Base-by-base conservation (phyloP, 1,284 basidiomycete species). In the Sporisorium reilianum region DNA sequence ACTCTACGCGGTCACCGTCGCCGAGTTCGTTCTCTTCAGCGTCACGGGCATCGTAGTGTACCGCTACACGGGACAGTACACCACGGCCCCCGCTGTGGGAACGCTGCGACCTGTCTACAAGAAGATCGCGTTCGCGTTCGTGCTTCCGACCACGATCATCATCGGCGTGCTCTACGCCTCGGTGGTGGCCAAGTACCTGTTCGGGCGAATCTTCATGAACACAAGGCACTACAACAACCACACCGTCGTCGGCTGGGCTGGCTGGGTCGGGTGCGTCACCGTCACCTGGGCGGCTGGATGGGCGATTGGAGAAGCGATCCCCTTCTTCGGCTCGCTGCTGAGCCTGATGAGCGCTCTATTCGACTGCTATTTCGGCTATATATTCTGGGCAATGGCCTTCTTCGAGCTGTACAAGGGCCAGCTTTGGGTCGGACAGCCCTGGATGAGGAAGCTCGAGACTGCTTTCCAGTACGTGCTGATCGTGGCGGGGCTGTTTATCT, bases 241-340 rank as follows among this genome's bases (percentile, higher is more conserved):
- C 86, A 90, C 89, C 3, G 52, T 88, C 20, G 64, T 88, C 23
- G 90, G 89, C 0, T 91, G 91, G 90, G 75, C 83, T 0, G 82
- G 85, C 0, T 91, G 90, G 90, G 81, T 87, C 14, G 87, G 79
- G 0, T 89, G 91, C 80, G 87, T 90, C 52, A 85, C 87, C 23
- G 78, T 80, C 30, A 88, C 89, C 12, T 91, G 90, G 90, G 77
- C 88, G 14, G 64, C 89, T 30, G 89, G 88, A 0, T 91, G 89
- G 83, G 79, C 91, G 57, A 89, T 91, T 58, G 90, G 87, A 36
- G 87, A 87, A 75, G 85, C 81, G 0, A 80, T 87, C 20, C 87
- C 87, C 0, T 87, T 87, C 78, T 88, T 88, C 82, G 84, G 83
- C 25, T 85, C 86, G 61, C 82, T 88, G 68, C 78, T 88, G 18